These are phyloP conservation scores for Phytophthora litchii DNA, from an alignment of 352 stramenopile species.

Conservation along the genomic window DNA sequence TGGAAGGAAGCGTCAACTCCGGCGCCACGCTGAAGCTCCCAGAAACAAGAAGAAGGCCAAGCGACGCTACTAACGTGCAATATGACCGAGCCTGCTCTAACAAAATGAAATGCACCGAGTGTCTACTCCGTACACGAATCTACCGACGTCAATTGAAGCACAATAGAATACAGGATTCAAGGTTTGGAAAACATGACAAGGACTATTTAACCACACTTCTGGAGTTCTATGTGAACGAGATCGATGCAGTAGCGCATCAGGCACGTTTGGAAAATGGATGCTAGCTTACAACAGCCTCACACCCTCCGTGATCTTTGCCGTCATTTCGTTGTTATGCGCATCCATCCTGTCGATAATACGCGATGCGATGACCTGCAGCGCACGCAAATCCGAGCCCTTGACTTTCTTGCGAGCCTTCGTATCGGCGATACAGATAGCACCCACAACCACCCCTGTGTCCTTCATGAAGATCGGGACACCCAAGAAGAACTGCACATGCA, in stretches of 20 bases:
- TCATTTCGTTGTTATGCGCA: conserved; percentile 42
- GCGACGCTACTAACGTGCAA: conserved; percentile 25
- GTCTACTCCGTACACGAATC: neutral
- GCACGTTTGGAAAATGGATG: conserved; percentile 12
- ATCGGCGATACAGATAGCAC: conserved; percentile 74
- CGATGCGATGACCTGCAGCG: conserved; percentile 69
- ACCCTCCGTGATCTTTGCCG: conserved; percentile 32
- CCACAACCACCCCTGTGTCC: conserved; percentile 70
- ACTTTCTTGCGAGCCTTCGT: conserved; percentile 66
- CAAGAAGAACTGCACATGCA: conserved; percentile 84
- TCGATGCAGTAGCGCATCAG: conserved; percentile 16
- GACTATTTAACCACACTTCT: conserved; percentile 44
- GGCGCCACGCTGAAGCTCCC: conserved; percentile 18
- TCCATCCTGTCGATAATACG: conserved; percentile 83
- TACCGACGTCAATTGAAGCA: neutral
- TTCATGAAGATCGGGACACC: conserved; percentile 72
- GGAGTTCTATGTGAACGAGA: conserved; percentile 34
- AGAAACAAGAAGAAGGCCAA: conserved; percentile 42
- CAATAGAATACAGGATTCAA: conserved; percentile 3
- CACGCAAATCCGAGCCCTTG: conserved; percentile 66
- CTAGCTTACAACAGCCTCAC: conserved; percentile 43
- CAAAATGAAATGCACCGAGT: conserved; percentile 3
- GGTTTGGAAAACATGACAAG: conserved; percentile 30
- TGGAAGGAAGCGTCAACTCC: conserved; percentile 38
- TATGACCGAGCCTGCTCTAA: conserved; percentile 5